These are phyloP conservation scores for Cladosporium sp. DNA, from an alignment of 2,329 filamentous ascomycete genomes.

Conservation along the genomic window DNA sequence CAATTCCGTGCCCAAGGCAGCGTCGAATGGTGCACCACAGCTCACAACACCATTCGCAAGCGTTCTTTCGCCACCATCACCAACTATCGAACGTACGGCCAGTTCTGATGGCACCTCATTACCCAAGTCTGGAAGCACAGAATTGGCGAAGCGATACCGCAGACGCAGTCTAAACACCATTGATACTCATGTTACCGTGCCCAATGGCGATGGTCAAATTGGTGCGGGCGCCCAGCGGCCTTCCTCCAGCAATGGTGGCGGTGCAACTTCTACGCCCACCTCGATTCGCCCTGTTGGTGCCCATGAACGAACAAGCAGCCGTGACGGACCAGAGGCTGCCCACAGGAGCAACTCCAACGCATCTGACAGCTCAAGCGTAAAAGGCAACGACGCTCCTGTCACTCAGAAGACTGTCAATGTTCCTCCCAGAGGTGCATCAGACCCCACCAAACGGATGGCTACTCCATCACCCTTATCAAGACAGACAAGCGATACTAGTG, in stretches of 20 bases:
- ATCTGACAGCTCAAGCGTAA: constrained; percentile 16
- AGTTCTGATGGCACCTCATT: constrained; percentile 72
- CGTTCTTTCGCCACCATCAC: constrained; percentile 49
- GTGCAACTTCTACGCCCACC: constrained; percentile 33
- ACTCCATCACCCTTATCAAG: constrained; percentile 51
- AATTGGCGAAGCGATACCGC: constrained; percentile 73
- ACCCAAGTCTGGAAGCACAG: constrained; percentile 57
- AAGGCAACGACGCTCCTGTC: background rate
- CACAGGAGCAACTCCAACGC: constrained; percentile 21
- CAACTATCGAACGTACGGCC: constrained; percentile 28
- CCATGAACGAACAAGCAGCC: constrained; percentile 38
- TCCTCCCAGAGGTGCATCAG: constrained; percentile 40
- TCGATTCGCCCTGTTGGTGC: constrained; percentile 36
- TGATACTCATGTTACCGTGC: constrained; percentile 32
- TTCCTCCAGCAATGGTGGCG: constrained; percentile 28
- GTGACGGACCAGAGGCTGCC: constrained; percentile 25
- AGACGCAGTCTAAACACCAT: constrained; percentile 79
- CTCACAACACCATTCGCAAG: constrained; percentile 55
- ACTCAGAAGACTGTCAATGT: constrained; percentile 26
- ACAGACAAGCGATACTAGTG: constrained; percentile 41
- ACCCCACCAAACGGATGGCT: constrained; percentile 43
- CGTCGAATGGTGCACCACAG: constrained; percentile 42
- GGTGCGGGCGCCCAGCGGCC: constrained; percentile 29
- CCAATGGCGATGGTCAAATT: constrained; percentile 13
- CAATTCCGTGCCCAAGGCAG: constrained; percentile 36